Evolutionary conservation across 257 asterid species (phyloP).

Genomic region (Forsythia suspensa): DNA sequence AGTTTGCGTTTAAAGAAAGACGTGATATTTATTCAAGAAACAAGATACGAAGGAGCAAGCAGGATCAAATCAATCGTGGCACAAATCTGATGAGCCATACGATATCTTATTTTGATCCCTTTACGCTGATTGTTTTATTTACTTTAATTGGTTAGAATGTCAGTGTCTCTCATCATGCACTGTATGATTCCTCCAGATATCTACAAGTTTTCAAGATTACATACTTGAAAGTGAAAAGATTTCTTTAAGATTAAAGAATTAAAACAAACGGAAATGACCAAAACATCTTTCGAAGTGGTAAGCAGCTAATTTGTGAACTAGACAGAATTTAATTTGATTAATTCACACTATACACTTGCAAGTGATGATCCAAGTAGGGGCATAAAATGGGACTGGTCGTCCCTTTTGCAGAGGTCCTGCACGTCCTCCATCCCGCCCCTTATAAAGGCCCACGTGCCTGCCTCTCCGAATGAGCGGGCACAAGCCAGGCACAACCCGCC

Average conservation of each 20-base stretch:
- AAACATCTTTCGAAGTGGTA: no score
- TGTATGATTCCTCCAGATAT: background rate
- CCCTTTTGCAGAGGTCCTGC: background rate
- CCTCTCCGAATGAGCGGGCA: background rate
- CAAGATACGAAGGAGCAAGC: background rate
- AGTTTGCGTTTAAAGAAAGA: background rate
- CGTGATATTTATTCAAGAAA: background rate
- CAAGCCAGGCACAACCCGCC: background rate
- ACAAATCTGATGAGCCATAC: background rate
- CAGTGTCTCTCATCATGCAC: background rate
- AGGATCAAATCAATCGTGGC: background rate
- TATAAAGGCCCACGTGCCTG: background rate
- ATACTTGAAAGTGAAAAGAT: background rate
- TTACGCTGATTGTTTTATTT: background rate
- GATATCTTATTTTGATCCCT: background rate
- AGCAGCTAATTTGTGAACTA: background rate
- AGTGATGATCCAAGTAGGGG: background rate
- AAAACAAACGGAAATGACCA: background rate
- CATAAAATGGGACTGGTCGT: background rate
- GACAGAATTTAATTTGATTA: background rate
- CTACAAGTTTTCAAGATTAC: background rate
- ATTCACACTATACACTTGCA: background rate
- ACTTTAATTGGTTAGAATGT: background rate
- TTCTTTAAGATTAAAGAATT: background rate
- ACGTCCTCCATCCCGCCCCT: background rate